Conservation (phyloP, 78 protist species). For the Cavenderia fasciculata region DNA sequence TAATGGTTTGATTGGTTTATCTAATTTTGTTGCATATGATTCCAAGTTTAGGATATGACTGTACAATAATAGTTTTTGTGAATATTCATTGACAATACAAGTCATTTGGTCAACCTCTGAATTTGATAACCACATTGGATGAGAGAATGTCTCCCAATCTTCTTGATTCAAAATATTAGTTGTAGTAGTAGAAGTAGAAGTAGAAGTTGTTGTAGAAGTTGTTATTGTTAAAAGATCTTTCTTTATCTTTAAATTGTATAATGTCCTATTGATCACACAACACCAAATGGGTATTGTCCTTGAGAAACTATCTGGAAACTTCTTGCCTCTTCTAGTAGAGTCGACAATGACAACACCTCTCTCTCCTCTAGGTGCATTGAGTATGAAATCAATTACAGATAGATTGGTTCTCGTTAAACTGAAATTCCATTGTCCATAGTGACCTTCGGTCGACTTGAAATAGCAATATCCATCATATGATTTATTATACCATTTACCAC, state of each 20-base stretch:
- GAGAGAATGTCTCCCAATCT: constrained; percentile 20
- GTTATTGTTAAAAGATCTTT: not conserved
- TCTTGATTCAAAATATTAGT: too few relatives aligned
- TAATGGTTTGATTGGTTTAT: constrained; percentile 59
- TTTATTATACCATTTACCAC: constrained; percentile 74
- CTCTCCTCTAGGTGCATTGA: not conserved
- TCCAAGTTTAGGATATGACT: constrained; percentile 14
- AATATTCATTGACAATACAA: constrained; percentile 20
- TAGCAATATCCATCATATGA: constrained; percentile 41
- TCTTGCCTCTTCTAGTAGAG: constrained; percentile 79
- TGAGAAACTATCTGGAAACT: constrained; percentile 73
- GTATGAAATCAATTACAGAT: constrained; percentile 6
- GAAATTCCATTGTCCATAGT: constrained; percentile 82
- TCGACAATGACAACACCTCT: constrained; percentile 47
- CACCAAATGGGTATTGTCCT: constrained; percentile 81
- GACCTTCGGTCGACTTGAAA: constrained; percentile 84
- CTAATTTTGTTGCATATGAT: not conserved
- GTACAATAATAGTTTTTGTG: not conserved
- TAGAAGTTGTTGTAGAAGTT: not conserved
- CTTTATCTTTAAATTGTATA: not conserved
- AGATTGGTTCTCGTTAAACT: constrained; percentile 47
- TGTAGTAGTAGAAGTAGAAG: not conserved
- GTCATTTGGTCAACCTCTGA: constrained; percentile 41
- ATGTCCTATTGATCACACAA: constrained; percentile 31
- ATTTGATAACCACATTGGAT: constrained; percentile 42